Evolutionary conservation across 257 asterid species (phyloP).

Genomic region (Nicotiana tabacum): DNA sequence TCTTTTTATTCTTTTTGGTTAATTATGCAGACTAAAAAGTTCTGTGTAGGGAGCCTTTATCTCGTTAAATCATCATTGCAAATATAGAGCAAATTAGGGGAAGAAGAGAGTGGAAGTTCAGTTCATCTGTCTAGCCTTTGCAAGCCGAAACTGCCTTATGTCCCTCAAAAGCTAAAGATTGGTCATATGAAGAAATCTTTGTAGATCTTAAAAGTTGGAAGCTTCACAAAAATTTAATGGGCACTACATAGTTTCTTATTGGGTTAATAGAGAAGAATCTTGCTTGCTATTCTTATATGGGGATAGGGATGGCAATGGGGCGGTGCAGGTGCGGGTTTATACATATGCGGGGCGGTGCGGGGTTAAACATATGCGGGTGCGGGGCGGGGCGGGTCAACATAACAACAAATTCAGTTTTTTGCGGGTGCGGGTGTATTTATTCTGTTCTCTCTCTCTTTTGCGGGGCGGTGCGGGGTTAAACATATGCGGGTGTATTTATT

Average conservation of each 20-base stretch:
- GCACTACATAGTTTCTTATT: not conserved
- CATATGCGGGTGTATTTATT: not conserved
- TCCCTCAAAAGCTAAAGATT: not conserved
- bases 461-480: too few relatives aligned
- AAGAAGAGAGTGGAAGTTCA: not conserved
- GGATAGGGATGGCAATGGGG: too few relatives aligned
- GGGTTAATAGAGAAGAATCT: not conserved
- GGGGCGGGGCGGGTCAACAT: too few relatives aligned
- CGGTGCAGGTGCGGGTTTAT: too few relatives aligned
- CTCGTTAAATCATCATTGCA: not conserved
- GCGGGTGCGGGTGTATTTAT: too few relatives aligned
- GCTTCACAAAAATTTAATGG: not conserved
- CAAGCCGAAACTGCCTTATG: not conserved
- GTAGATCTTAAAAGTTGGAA: too few relatives aligned
- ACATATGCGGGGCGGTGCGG: too few relatives aligned
- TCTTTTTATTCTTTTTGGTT: not conserved
- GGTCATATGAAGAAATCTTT: not conserved
- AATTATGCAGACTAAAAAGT: not conserved
- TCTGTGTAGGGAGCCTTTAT: not conserved
- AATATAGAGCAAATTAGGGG: not conserved
- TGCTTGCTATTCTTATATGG: not conserved
- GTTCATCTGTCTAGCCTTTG: not conserved
- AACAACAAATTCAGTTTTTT: too few relatives aligned
- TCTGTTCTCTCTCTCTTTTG: too few relatives aligned
- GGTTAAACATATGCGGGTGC: too few relatives aligned